Evolutionary conservation across 2,329 filamentous ascomycete species (phyloP).

Genomic region (Akanthomyces uredinophilus): DNA sequence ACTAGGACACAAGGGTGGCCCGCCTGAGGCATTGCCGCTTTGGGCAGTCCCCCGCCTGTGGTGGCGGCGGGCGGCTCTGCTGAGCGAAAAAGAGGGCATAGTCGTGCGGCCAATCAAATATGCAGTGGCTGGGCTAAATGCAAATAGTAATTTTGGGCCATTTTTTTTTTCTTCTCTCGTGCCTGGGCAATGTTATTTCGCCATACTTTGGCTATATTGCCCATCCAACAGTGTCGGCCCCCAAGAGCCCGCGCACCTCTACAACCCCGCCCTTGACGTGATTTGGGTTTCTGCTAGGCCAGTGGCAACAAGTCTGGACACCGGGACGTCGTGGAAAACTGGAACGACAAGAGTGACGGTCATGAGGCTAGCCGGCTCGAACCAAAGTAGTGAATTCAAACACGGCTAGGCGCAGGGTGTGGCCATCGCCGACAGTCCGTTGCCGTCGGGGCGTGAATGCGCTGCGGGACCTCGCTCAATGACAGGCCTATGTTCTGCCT

Average conservation of each 20-base stretch:
- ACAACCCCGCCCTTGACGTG: background rate
- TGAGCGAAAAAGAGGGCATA: too few relatives aligned
- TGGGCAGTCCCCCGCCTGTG: too few relatives aligned
- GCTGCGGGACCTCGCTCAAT: constrained; percentile 14
- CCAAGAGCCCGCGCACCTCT: background rate
- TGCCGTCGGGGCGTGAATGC: background rate
- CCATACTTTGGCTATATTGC: background rate
- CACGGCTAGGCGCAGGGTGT: background rate
- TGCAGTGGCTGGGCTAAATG: too few relatives aligned
- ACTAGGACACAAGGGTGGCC: too few relatives aligned
- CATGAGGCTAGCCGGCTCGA: background rate
- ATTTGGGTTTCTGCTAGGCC: background rate
- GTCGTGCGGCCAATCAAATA: too few relatives aligned
- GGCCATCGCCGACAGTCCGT: constrained; percentile 9
- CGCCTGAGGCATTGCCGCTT: too few relatives aligned
- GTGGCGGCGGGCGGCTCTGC: too few relatives aligned
- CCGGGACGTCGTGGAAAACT: too few relatives aligned
- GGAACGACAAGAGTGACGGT: too few relatives aligned
- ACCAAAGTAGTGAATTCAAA: background rate
- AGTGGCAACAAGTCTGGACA: too few relatives aligned
- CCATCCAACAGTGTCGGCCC: too few relatives aligned
- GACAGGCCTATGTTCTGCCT: constrained; percentile 1
- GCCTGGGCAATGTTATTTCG: background rate
- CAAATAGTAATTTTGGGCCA: too few relatives aligned
- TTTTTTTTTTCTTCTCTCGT: background rate